Conservation (phyloP, 331 rosid species). For the Phaseolus coccineus region DNA sequence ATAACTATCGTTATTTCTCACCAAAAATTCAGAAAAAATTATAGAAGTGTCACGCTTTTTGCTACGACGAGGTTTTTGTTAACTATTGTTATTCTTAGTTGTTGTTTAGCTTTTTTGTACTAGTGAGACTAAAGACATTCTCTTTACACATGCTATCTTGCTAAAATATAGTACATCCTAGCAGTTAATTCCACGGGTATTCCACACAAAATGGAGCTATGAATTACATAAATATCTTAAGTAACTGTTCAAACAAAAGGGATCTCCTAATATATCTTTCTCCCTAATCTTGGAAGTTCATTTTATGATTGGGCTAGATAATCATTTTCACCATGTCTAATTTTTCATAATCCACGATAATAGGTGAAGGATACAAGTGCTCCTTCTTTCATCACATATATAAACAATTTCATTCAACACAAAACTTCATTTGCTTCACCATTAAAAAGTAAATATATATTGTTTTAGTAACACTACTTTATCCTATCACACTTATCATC, state of each 20-base stretch:
- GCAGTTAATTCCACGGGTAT: slow-evolving; percentile 27
- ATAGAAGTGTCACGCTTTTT: no score
- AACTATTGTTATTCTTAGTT: no score
- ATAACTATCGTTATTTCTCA: no score
- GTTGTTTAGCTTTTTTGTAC: no score
- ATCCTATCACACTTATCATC: no score
- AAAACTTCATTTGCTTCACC: no score
- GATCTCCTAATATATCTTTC: slow-evolving; percentile 77
- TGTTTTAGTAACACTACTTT: no score
- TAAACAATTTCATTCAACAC: no score
- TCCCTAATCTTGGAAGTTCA: slow-evolving; percentile 90
- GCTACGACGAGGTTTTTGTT: no score
- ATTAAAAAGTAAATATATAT: no score
- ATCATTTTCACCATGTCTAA: slow-evolving; percentile 65
- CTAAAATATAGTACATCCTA: slow-evolving; percentile 32
- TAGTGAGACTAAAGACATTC: neutral
- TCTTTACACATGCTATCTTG: slow-evolving; percentile 42
- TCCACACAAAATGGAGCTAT: neutral
- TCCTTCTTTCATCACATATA: slow-evolving; percentile 57
- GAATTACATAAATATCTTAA: slow-evolving; percentile 49
- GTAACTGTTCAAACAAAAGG: slow-evolving; percentile 73
- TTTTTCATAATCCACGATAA: slow-evolving; percentile 66
- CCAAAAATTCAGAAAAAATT: no score
- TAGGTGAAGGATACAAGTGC: slow-evolving; percentile 80
- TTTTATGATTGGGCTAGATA: slow-evolving; percentile 77